Base-by-base conservation (phyloP, 1,284 basidiomycete genomes). In the Ganoderma multipileum region DNA sequence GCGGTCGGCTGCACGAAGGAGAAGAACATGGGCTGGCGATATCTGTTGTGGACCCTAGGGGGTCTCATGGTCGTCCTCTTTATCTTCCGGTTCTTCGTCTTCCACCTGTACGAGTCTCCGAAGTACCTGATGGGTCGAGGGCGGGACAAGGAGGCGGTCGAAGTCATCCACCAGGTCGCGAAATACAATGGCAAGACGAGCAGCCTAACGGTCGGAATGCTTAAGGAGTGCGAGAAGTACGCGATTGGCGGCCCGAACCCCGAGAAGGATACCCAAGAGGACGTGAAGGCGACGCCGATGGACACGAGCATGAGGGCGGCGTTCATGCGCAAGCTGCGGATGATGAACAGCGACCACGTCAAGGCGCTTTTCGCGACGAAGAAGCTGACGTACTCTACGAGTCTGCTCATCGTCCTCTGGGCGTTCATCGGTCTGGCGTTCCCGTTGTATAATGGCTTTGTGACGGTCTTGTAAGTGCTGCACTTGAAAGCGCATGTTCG, bases 341-440 rank as follows among this genome's bases (percentile, higher is more conserved):
- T 81, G 55, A 83, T 85, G 64, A 83, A 83, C 33, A 70, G 75
- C 50, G 73, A 80, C 63, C 84, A 91, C 67, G 76, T 91, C 64
- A 83, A 80, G 65, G 80, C 85, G 12, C 77, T 93, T 65, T 92
- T 93, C 76, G 83, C 84, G 8, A 90, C 89, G 2, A 80, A 81
- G 65, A 85, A 87, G 72, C 75, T 91, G 72, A 88, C 88, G 0
- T 87, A 81, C 74, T 89, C 88, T 54, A 91, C 90, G 1, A 81
- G 76, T 44, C 73, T 92, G 57, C 76, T 91, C 70, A 86, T 90
- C 54, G 69, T 83, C 33, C 73, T 90, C 20, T 92, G 89, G 63
- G 90, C 87, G 2, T 80, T 93, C 50, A 93, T 93, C 68, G 92
- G 91, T 4, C 85, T 94, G 14, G 91, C 91, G 2, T 93, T 91